These are phyloP conservation scores for Borealophlyctis nickersoniae DNA, from an alignment of 192 early-diverging fungal species.

Conservation along the genomic window DNA sequence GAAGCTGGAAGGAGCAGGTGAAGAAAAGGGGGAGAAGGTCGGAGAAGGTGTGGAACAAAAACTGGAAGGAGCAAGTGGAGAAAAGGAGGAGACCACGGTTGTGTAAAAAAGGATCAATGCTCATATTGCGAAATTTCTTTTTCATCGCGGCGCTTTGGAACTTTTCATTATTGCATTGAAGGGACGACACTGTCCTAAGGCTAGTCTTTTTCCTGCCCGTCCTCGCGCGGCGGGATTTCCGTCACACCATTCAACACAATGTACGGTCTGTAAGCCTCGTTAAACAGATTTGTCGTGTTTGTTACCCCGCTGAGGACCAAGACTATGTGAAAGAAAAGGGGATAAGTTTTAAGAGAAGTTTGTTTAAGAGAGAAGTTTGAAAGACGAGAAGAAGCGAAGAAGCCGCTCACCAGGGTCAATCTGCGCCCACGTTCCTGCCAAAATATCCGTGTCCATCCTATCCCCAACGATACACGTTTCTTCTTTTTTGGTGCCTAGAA, in stretches of 20 bases:
- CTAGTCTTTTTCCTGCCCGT: not conserved
- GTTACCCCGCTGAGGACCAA: slow-evolving; percentile 57
- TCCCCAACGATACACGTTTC: slow-evolving; percentile 66
- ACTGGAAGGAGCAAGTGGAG: not conserved
- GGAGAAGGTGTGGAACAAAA: not conserved
- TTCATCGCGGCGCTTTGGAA: too few species aligned
- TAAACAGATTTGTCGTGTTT: slow-evolving; percentile 37
- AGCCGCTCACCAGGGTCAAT: slow-evolving; percentile 55
- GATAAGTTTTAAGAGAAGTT: slow-evolving; percentile 46
- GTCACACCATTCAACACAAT: slow-evolving; percentile 51
- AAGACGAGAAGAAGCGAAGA: too few species aligned
- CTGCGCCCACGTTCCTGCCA: slow-evolving; percentile 56
- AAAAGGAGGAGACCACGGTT: not conserved
- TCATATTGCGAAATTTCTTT: too few species aligned
- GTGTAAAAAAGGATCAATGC: too few species aligned
- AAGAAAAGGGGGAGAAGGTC: not conserved
- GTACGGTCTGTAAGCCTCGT: slow-evolving; percentile 53
- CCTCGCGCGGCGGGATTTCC: slow-evolving; percentile 18
- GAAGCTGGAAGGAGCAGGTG: not conserved
- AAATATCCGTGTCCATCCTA: slow-evolving; percentile 66
- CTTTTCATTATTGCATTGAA: too few species aligned
- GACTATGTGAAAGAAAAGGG: slow-evolving; percentile 48
- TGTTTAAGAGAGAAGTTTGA: too few species aligned
- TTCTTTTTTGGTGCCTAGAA: slow-evolving; percentile 48
- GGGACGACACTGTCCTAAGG: too few species aligned